phyloP scores from a whole-genome alignment of 139 green algal species.

The Desmodesmus armatus region DNA sequence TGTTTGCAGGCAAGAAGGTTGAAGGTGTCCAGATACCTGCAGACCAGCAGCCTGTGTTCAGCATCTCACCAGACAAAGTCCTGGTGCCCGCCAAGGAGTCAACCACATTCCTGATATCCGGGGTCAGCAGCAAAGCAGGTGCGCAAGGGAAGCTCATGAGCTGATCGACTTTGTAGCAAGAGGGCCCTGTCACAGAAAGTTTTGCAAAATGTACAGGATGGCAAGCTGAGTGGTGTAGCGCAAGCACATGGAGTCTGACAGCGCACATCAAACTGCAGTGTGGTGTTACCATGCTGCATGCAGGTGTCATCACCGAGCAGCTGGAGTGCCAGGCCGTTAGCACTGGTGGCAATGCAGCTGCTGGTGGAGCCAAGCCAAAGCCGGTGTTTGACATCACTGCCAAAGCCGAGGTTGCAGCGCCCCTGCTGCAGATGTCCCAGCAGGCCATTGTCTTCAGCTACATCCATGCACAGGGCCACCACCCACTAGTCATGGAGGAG shows the following conservation, averaged over 20 bases:
- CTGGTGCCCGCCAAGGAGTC: constrained; percentile 64
- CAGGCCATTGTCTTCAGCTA: constrained; percentile 69
- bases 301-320: constrained; percentile 57
- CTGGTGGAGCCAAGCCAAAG: constrained; percentile 5
- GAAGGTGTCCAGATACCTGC: constrained; percentile 49
- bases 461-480: constrained; percentile 58
- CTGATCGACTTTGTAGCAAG: too few relatives aligned
- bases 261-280: too few relatives aligned
- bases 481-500: constrained; percentile 35
- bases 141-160: too few relatives aligned
- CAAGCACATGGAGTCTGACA: too few relatives aligned
- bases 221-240: too few relatives aligned
- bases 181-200: too few relatives aligned
- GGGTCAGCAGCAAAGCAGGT: constrained; percentile 50
- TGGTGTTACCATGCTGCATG: too few relatives aligned
- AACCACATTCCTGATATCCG: constrained; percentile 63
- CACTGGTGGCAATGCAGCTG: constrained; percentile 32
- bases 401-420: constrained; percentile 63
- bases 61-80: constrained; percentile 61
- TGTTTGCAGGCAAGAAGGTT: constrained; percentile 66
- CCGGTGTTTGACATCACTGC: constrained; percentile 57
- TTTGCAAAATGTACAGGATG: too few relatives aligned
- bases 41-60: constrained; percentile 68
- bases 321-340: constrained; percentile 58
- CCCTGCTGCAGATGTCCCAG: constrained; percentile 76